Percentiles rank a stretch among this genome's conserved stretches.
These are phyloP conservation scores for Daldinia decipiens DNA, from an alignment of 495 filamentous ascomycete genomes.

Conservation along the genomic window DNA sequence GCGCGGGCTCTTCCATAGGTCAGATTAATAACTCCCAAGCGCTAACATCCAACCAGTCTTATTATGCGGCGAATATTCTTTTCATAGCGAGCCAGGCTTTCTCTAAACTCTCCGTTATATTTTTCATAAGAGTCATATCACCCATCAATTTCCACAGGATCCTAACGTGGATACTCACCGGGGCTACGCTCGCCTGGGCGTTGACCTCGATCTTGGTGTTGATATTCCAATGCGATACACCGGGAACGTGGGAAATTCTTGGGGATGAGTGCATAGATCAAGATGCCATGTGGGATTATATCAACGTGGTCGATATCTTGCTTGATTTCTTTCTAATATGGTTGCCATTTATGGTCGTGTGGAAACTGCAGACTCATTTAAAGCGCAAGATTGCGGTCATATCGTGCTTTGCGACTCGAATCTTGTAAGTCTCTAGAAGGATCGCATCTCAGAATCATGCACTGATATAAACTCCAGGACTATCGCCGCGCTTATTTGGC, in stretches of 20 bases:
- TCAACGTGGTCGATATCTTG: constrained; percentile 1
- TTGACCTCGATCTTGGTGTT: neutral
- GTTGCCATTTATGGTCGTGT: constrained; percentile 3
- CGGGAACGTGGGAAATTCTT: neutral
- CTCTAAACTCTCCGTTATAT: constrained; percentile 13
- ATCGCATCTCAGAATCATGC: neutral
- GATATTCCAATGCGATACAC: constrained; percentile 2
- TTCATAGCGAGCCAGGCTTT: constrained; percentile 13
- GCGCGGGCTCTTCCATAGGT: neutral
- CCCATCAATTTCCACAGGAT: constrained; percentile 2
- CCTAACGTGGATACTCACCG: constrained; percentile 1
- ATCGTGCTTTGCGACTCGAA: constrained; percentile 10
- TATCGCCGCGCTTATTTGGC: constrained; percentile 7
- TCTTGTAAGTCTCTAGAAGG: constrained; percentile 5
- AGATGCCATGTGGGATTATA: constrained; percentile 11
- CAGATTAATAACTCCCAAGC: neutral
- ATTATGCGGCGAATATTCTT: constrained; percentile 7
- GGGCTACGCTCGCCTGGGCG: constrained; percentile 1
- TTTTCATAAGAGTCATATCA: constrained; percentile 6
- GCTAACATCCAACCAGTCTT: constrained; percentile 3
- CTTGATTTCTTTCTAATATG: constrained; percentile 12
- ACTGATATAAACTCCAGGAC: neutral
- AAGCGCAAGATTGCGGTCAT: constrained; percentile 7
- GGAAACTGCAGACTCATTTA: constrained; percentile 4
- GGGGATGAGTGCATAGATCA: neutral